Evolutionary conservation across 2,329 filamentous ascomycete genomes (phyloP), one percentile per base, ranked within the genome.

Genomic region (Cladobotryum mycophilum): DNA sequence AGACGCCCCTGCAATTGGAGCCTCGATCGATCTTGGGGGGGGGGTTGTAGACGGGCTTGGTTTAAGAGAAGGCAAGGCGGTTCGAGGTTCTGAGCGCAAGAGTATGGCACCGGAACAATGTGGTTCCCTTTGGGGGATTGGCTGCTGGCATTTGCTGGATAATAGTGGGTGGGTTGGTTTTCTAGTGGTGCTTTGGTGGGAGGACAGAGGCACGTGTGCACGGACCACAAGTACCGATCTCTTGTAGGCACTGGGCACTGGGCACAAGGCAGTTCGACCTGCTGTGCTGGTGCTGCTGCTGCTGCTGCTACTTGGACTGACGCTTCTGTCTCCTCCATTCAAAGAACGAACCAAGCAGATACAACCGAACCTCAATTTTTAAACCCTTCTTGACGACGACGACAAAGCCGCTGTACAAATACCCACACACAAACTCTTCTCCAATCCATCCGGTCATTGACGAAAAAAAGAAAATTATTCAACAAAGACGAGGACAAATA

Each of bases 81-180:
- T 30, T 44, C 7, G 15, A 22, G 20, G n/a, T 47, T 34, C 20
- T 45, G 38, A 45, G 47, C 47, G 46, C 48, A 50, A 50, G 47
- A 48, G 41, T 33, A 35, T n/a, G 15, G 52, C 11, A 37, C 51
- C 60, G 60, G 60, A 62, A 58, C 49, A 62, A 61, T 47, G 51
- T 57, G 9, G 47, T 22, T 30, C 25, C 25, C 25, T 30, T 11
- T 30, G 25, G 25, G 25, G 25, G 25, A 30, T 30, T 30, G 33
- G 51, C 51, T 41, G 51, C 45, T 17, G 36, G 48, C 25, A 33
- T 12, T 38, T 36, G 38, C 17, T 36, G 20, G 34, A 5, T 20
- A 20, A 3, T 35, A 36, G 36, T 14, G 33, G 50, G 50, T 30
- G 5, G 20, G 20, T 20, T 20, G 20, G 20, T 20, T 3, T 20